These are phyloP conservation scores for Didymella pinodella DNA, from an alignment of 2,329 filamentous ascomycete species.

Conservation along the genomic window DNA sequence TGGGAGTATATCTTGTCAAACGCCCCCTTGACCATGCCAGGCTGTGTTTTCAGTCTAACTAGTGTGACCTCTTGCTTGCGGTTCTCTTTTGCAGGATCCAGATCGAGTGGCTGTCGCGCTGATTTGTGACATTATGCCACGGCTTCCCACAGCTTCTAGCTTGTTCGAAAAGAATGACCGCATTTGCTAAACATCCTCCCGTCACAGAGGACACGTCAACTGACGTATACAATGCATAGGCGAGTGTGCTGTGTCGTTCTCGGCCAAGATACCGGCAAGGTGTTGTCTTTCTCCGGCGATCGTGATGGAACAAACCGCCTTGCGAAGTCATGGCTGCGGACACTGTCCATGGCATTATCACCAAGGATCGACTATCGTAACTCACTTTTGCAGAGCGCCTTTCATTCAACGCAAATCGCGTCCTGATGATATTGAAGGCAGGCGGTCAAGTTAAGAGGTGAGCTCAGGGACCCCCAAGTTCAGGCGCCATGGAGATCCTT, in stretches of 20 bases:
- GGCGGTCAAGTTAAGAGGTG: constrained; percentile 12
- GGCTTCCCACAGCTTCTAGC: background rate
- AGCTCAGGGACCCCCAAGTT: constrained; percentile 8
- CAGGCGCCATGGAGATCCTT: constrained; percentile 17
- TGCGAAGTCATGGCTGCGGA: background rate
- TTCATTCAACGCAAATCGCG: background rate
- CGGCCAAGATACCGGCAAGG: background rate
- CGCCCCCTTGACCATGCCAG: background rate
- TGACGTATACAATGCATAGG: background rate
- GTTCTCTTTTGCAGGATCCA: background rate
- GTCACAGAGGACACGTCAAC: background rate
- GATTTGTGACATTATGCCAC: no score
- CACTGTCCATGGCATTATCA: background rate
- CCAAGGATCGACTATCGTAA: background rate
- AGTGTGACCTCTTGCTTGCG: background rate
- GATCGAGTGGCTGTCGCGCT: background rate
- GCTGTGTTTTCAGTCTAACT: background rate
- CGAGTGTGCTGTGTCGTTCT: background rate
- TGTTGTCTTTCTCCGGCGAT: background rate
- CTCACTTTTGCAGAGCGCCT: background rate
- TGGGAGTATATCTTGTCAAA: background rate
- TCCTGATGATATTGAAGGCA: background rate
- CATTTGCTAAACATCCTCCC: background rate
- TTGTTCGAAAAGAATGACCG: background rate
- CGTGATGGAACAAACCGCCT: background rate